Conservation (phyloP, 495 filamentous ascomycete genomes). For the Hypomontagnella monticulosa region DNA sequence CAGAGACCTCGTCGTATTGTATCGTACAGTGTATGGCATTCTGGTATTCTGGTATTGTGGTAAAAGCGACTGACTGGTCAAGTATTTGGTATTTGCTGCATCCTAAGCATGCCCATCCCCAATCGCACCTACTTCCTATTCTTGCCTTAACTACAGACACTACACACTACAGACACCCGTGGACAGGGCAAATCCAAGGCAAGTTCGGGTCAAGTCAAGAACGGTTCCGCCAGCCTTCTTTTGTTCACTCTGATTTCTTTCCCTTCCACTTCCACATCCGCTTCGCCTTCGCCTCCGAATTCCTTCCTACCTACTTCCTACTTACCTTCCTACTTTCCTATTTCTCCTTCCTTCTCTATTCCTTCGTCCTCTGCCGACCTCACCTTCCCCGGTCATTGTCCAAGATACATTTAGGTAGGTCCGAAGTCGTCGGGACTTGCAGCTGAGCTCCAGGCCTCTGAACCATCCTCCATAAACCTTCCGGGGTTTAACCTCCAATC, state of each 20-base stretch:
- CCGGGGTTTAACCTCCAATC: background rate
- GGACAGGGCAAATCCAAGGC: too few species aligned
- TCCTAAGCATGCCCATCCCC: background rate
- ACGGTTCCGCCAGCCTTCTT: conserved; percentile 23
- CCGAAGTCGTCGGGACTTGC: conserved; percentile 19
- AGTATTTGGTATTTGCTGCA: conserved; percentile 21
- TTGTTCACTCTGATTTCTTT: too few species aligned
- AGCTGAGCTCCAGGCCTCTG: background rate
- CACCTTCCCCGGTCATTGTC: conserved; percentile 16
- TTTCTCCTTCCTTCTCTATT: conserved; percentile 5
- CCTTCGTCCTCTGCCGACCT: conserved; percentile 3
- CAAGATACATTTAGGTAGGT: conserved; percentile 19
- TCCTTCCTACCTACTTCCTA: conserved; percentile 25
- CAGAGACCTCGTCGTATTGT: conserved; percentile 19
- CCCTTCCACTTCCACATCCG: background rate
- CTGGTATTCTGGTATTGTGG: too few species aligned
- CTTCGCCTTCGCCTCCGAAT: too few species aligned
- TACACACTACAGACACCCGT: too few species aligned
- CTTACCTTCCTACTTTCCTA: conserved; percentile 6
- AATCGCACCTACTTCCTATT: conserved; percentile 8
- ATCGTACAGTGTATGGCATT: conserved; percentile 22
- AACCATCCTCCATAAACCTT: background rate
- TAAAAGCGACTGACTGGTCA: conserved; percentile 3
- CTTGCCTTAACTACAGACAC: conserved; percentile 8
- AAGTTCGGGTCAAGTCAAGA: background rate